Base-by-base conservation (phyloP, 129 eudicot genomes). In the Flaveria brownii region DNA sequence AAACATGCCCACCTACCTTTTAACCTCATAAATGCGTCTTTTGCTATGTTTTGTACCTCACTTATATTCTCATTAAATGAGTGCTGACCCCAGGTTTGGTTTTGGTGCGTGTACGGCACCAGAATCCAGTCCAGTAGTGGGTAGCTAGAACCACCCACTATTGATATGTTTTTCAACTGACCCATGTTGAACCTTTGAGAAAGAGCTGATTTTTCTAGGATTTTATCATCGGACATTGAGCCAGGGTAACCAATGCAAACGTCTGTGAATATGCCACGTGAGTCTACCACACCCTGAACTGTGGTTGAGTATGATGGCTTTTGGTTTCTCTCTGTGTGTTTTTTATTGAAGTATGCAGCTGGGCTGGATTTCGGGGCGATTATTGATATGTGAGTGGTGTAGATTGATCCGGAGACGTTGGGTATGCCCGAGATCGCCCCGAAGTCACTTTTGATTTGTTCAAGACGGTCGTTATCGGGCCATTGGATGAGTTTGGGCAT, bases 221-320 rank as follows among this genome's bases (percentile, higher is more conserved):
- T 85, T 46, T 92, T 80, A 43, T 92, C 97, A 62, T 92, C 89
- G 3, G 91, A 18, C 92, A 92, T 82, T 0, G 96, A 84, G 14
- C 97, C 96, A 6, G 97, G 97, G 84, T 85, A 89, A 1, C 97
- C 97, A 16, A 92, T 83, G 54, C 91, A 85, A 13, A 89, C 73
- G 39, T 92, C 97, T 0, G 92, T 89, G 33, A 92, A 87, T 0
- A 86, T 49, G 14, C 97, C 92, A 11, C 50, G 80, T 4, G 84
- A 42, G 60, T 79, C 87, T 4, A 83, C 87, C 51, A 83, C 84
- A 1, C 87, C 87, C 33, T 83, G 87, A 7, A 83, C 68, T 0
- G 84, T 83, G 2, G 83, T 83, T 1, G 87, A 83, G 68, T 83
- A 83, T 0, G 84, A 83, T 0, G 84, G 81, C 10, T 83, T 83